Evolutionary conservation across 257 asterid genomes (phyloP).

Genomic region (Orobanche coerulescens): DNA sequence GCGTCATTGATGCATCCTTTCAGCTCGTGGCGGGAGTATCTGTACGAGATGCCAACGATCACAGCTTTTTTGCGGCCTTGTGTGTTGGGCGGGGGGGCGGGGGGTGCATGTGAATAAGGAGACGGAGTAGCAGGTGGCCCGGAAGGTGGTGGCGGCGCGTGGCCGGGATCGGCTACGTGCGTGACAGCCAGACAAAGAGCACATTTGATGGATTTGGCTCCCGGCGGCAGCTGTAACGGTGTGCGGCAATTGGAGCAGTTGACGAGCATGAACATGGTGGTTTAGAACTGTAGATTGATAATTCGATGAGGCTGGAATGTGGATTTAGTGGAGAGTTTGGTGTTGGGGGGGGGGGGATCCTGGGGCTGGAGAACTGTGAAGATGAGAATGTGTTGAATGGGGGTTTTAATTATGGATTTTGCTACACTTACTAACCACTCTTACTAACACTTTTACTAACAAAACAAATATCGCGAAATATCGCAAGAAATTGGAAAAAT

Average conservation of each 20-base stretch:
- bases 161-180: conserved; percentile 57
- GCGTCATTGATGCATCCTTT: conserved; percentile 94
- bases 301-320: background rate
- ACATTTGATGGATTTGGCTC: conserved; percentile 84
- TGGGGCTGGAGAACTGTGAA: no score
- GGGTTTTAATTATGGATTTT: no score
- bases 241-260: conserved; percentile 74
- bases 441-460: no score
- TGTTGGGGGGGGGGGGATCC: background rate
- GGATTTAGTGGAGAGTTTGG: conserved; percentile 15
- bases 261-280: conserved; percentile 51
- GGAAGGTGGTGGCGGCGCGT: conserved; percentile 29
- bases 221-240: conserved; percentile 71
- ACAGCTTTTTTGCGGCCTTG: conserved; percentile 89
- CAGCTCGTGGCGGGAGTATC: conserved; percentile 72
- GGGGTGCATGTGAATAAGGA: conserved; percentile 63
- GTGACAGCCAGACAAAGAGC: conserved; percentile 83
- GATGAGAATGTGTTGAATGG: background rate
- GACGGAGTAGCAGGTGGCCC: conserved; percentile 40
- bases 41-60: conserved; percentile 84
- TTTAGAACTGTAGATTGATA: background rate
- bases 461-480: no score
- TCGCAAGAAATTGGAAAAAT: no score
- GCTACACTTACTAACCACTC: no score
- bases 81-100: conserved; percentile 62